Evolutionary conservation across 257 asterid species (phyloP).

Genomic region (Cynanchum wilfordii): DNA sequence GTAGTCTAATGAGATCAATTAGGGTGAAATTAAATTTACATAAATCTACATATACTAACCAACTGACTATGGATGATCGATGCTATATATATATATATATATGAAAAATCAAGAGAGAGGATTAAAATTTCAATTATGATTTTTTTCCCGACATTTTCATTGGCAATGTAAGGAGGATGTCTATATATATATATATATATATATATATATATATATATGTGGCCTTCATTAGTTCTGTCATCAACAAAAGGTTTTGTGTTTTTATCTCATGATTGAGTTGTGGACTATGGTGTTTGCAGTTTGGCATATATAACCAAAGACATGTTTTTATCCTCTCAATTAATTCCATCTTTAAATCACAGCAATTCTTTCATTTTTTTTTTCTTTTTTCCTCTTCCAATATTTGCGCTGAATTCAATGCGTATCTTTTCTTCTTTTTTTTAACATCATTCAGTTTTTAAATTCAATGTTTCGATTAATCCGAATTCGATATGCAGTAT

Average conservation of each 20-base stretch:
- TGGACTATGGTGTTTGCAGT: constrained; percentile 21
- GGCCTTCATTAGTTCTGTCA: constrained; percentile 5
- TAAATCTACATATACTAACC: background rate
- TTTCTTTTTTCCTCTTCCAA: background rate
- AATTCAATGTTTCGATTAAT: too few relatives aligned
- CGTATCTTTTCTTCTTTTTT: too few relatives aligned
- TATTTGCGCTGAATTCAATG: constrained; percentile 2
- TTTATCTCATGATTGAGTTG: constrained; percentile 27
- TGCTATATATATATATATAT: background rate
- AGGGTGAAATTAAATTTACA: too few relatives aligned
- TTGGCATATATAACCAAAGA: background rate
- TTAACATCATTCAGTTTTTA: too few relatives aligned
- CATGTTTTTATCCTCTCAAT: background rate
- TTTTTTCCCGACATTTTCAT: background rate
- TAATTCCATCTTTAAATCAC: background rate
- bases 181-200: background rate
- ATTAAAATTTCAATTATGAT: background rate
- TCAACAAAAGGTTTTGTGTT: constrained; percentile 14
- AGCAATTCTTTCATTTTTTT: background rate
- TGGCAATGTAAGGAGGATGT: constrained; percentile 21
- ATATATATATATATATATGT: background rate
- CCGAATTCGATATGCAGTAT: too few relatives aligned
- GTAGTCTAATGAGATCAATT: too few relatives aligned
- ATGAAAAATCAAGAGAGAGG: background rate
- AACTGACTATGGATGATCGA: background rate